phyloP scores from a whole-genome alignment of 192 early-diverging fungal species.

The Mortierella alpina region DNA sequence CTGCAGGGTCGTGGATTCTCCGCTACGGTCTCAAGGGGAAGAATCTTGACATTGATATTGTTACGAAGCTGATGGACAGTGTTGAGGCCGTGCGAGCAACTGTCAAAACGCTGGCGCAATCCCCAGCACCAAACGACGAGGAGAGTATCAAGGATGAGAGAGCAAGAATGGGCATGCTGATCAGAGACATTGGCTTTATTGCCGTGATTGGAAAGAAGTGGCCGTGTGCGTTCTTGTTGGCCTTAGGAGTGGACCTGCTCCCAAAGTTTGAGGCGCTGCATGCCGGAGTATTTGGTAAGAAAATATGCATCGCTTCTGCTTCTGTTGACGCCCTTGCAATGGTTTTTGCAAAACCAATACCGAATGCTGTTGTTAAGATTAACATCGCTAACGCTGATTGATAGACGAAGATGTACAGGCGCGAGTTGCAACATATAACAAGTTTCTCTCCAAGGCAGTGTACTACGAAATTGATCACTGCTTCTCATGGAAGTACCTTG shows the following conservation, averaged over 20 bases:
- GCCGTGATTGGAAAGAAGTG: constrained; percentile 66
- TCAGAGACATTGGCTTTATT: constrained; percentile 66
- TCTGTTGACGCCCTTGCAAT: background rate
- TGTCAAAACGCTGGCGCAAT: constrained; percentile 12
- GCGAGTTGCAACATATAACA: constrained; percentile 35
- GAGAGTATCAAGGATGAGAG: constrained; percentile 9
- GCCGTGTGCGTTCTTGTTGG: constrained; percentile 61
- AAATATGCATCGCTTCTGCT: background rate
- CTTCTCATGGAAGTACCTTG: constrained; percentile 59
- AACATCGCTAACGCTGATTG: background rate
- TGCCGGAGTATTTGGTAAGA: constrained; percentile 19
- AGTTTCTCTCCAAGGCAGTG: constrained; percentile 39
- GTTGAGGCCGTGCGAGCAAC: constrained; percentile 19
- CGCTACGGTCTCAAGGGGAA: constrained; percentile 74
- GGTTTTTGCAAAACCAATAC: background rate
- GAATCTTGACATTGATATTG: constrained; percentile 52
- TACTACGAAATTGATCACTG: constrained; percentile 57
- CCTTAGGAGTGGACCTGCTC: constrained; percentile 58
- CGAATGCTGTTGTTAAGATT: background rate
- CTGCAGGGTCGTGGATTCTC: constrained; percentile 62
- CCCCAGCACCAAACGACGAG: constrained; percentile 5
- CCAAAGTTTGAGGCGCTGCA: constrained; percentile 43
- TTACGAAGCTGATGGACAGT: constrained; percentile 49
- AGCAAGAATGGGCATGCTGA: constrained; percentile 64
- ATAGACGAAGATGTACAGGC: constrained; percentile 13